These are phyloP conservation scores for Colletotrichum liriopes DNA, from an alignment of 2,329 filamentous ascomycete species.

Conservation along the genomic window DNA sequence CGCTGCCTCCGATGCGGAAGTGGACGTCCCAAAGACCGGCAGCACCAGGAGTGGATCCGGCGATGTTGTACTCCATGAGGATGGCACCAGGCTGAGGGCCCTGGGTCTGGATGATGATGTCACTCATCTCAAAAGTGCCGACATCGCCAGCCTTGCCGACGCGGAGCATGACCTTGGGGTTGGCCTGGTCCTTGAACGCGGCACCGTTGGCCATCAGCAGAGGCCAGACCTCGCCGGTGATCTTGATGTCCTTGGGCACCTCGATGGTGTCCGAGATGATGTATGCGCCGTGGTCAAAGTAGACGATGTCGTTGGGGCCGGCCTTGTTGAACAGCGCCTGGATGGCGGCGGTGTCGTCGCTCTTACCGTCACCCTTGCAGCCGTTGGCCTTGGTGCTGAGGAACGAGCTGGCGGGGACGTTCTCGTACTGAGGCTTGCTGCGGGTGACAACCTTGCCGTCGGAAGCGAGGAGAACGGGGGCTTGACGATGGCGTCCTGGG, in stretches of 20 bases:
- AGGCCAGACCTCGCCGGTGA: constrained; percentile 93
- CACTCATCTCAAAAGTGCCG: constrained; percentile 88
- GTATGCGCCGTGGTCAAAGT: constrained; percentile 84
- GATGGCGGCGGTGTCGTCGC: constrained; percentile 90
- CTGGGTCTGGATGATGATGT: constrained; percentile 87
- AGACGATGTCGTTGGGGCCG: constrained; percentile 76
- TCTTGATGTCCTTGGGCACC: constrained; percentile 85
- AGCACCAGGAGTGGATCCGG: constrained; percentile 75
- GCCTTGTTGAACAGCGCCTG: constrained; percentile 83
- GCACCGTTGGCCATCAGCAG: constrained; percentile 87
- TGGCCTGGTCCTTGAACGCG: constrained; percentile 80
- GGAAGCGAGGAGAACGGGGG: constrained; percentile 75
- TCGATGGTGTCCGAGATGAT: constrained; percentile 79
- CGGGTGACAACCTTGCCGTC: constrained; percentile 83
- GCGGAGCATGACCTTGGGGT: constrained; percentile 89
- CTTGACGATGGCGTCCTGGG: constrained; percentile 71
- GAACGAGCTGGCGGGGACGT: constrained; percentile 77
- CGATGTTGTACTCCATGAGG: constrained; percentile 92
- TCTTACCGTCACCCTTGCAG: constrained; percentile 88
- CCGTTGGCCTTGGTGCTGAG: constrained; percentile 87
- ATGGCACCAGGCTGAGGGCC: constrained; percentile 90
- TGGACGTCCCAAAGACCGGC: constrained; percentile 96
- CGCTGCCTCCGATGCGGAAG: constrained; percentile 89
- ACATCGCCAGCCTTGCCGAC: constrained; percentile 83
- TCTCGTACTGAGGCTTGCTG: constrained; percentile 90